Conservation (phyloP, 768 basidiomycete species). For the Tephrocybe rancida region DNA sequence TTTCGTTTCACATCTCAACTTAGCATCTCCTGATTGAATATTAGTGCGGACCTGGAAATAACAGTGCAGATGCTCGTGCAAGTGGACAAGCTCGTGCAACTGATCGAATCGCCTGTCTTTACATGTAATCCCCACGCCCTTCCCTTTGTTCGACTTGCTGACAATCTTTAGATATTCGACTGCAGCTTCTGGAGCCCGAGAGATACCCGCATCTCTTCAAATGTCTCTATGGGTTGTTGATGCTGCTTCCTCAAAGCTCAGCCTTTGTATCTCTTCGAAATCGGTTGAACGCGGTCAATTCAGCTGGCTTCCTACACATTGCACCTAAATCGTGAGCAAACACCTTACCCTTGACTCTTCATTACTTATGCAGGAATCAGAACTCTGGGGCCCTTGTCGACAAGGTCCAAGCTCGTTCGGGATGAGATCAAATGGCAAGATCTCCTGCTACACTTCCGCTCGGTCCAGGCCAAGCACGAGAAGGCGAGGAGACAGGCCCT, state of each 20-base stretch:
- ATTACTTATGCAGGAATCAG: slow-evolving; percentile 18
- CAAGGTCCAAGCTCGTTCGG: slow-evolving; percentile 76
- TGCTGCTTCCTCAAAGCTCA: slow-evolving; percentile 96
- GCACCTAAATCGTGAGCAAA: slow-evolving; percentile 77
- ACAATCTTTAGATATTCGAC: slow-evolving; percentile 62
- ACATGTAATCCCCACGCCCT: slow-evolving; percentile 61
- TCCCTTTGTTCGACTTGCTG: background rate
- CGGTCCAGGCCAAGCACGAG: slow-evolving; percentile 89
- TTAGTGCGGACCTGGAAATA: slow-evolving; percentile 93
- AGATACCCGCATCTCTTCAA: slow-evolving; percentile 97
- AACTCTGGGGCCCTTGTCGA: slow-evolving; percentile 38
- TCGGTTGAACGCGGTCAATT: slow-evolving; percentile 92
- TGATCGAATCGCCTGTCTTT: slow-evolving; percentile 98
- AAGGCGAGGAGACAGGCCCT: slow-evolving; percentile 81
- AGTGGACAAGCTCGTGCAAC: slow-evolving; percentile 95
- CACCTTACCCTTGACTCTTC: background rate
- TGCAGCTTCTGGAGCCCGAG: slow-evolving; percentile 96
- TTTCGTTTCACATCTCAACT: background rate
- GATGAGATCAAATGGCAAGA: slow-evolving; percentile 99
- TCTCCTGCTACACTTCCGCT: slow-evolving; percentile 87
- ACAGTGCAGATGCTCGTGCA: slow-evolving; percentile 95
- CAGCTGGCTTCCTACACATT: slow-evolving; percentile 91
- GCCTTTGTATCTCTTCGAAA: slow-evolving; percentile 95
- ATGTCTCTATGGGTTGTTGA: slow-evolving; percentile 94
- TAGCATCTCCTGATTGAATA: background rate